phyloP scores from a whole-genome alignment of 169 alveolate species.

The Plasmodium malariae region DNA sequence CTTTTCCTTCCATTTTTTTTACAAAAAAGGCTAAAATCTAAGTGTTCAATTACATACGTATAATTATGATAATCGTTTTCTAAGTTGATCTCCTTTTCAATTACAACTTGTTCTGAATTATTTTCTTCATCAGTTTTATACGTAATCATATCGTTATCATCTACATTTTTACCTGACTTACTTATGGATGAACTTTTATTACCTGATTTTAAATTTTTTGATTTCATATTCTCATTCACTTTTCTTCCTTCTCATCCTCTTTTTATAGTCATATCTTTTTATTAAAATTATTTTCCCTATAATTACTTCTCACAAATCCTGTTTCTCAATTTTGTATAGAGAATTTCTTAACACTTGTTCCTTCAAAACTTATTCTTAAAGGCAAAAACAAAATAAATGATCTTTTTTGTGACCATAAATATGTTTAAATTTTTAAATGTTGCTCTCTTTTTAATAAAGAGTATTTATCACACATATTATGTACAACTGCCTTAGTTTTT shows the following conservation, averaged over 20 bases:
- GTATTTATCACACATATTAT: too few relatives aligned
- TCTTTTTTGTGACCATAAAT: too few relatives aligned
- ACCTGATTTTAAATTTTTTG: constrained; percentile 7
- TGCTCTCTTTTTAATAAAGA: too few relatives aligned
- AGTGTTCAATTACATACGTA: constrained; percentile 60
- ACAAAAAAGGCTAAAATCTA: constrained; percentile 55
- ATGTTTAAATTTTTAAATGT: too few relatives aligned
- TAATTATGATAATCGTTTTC: too few relatives aligned
- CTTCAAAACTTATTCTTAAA: too few relatives aligned
- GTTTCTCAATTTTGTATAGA: too few relatives aligned
- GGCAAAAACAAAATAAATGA: too few relatives aligned
- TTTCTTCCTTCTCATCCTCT: constrained; percentile 14
- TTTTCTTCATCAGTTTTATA: background rate
- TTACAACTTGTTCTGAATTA: background rate
- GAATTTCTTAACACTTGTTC: too few relatives aligned
- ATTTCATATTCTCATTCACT: constrained; percentile 18
- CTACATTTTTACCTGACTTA: background rate
- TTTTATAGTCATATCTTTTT: background rate
- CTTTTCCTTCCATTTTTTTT: background rate
- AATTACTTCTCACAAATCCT: background rate
- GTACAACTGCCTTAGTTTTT: too few relatives aligned
- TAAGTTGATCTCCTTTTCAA: background rate
- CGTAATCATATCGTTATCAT: constrained; percentile 3
- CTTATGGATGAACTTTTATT: background rate
- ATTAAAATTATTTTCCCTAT: background rate